Evolutionary conservation across 345 rosid genomes (phyloP), one percentile per base, ranked within the genome.

Genomic region (Eutrema heterophyllum): DNA sequence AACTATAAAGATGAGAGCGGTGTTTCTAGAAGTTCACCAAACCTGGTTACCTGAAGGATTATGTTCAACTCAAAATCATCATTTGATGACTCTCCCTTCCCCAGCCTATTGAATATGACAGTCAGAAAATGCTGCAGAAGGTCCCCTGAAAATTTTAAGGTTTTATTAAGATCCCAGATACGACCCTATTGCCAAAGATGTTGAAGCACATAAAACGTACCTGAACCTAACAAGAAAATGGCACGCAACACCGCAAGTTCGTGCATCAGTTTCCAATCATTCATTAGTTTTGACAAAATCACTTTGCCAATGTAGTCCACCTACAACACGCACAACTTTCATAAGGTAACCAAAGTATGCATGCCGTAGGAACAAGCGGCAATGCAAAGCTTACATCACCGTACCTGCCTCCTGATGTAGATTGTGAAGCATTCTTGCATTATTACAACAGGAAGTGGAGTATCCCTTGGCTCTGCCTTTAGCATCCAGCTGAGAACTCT

Each of bases 231-330:
- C 86, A 95, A 83, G 89, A 86, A 95, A 63, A 95, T 92, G 73
- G 92, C 96, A 75, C 98, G 98, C 83, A 95, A 73, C 55, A 92
- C 88, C n/a, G 93, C 87, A 75, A 95, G 98, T 83, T 95, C 98
- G 61, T 92, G 96, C 97, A 90, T 90, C 85, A 95, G 72, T 83
- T 86, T 86, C 99, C 98, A 95, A 63, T 88, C 96, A 65, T 84
- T 86, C 96, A 95, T 90, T 77, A 92, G 79, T 85, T 90, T 95
- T 15, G 89, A 87, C 78, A 95, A 79, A 64, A 92, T 80, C 60
- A 84, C 86, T 68, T 82, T 80, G 70, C 99, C 97, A 74, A 92
- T 84, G 68, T 71, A 79, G 82, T 90, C 88, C 78, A 89, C 96
- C 99, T 95, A 78, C 43, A 71, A 67, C 78, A 81, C 45, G 18